Evolutionary conservation across 352 stramenopile species (phyloP).

Genomic region (Pilasporangium apinafurcum): DNA sequence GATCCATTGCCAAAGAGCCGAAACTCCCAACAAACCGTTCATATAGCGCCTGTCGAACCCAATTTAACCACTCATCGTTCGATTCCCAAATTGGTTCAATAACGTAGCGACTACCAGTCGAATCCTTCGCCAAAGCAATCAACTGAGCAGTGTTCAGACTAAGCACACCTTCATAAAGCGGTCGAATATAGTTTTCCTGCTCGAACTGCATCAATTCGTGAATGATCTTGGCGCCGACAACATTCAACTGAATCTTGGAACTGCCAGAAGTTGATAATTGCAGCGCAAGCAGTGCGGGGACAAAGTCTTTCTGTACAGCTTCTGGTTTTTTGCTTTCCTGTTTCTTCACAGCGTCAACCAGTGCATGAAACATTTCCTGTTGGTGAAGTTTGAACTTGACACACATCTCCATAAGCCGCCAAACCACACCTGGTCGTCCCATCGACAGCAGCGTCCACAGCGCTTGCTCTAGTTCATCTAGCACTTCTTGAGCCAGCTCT

Average conservation of each 20-base stretch:
- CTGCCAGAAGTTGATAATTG: constrained; percentile 51
- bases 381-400: constrained; percentile 50
- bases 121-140: constrained; percentile 68
- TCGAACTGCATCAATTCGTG: constrained; percentile 64
- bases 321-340: constrained; percentile 78
- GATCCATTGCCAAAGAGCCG: constrained; percentile 59
- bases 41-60: constrained; percentile 60
- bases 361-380: constrained; percentile 35
- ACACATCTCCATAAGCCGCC: constrained; percentile 71
- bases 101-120: constrained; percentile 68
- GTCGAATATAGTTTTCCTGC: constrained; percentile 31
- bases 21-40: constrained; percentile 68
- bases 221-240: constrained; percentile 73
- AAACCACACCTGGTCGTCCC: constrained; percentile 66
- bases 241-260: constrained; percentile 66
- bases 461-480: constrained; percentile 47
- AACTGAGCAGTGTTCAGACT: constrained; percentile 61
- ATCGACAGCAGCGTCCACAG: constrained; percentile 71
- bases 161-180: constrained; percentile 59
- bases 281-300: constrained; percentile 54
- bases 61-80: constrained; percentile 39
- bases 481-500: constrained; percentile 37
- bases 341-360: constrained; percentile 63
- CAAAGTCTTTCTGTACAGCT: constrained; percentile 51
- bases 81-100: constrained; percentile 79